These are phyloP conservation scores for Begonia loranthoides DNA, from an alignment of 306 rosid genomes.

Conservation along the genomic window DNA sequence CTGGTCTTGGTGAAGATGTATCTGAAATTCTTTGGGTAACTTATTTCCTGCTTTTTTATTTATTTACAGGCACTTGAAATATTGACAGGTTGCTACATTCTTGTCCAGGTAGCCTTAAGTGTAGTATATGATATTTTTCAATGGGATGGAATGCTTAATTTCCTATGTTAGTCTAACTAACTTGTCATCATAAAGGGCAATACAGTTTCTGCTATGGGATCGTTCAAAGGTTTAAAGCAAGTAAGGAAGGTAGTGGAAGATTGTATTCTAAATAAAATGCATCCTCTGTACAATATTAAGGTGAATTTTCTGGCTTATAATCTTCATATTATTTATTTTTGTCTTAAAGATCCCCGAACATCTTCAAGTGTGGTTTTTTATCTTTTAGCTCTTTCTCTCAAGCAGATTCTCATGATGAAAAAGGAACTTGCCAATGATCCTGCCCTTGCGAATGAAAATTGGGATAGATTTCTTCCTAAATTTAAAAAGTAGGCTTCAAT, in stretches of 20 bases:
- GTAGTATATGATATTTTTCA: neutral
- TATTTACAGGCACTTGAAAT: slow-evolving; percentile 50
- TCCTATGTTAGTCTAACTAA: neutral
- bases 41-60: slow-evolving; percentile 5
- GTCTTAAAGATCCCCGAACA: neutral
- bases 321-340: neutral
- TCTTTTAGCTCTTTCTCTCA: slow-evolving; percentile 2
- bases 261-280: slow-evolving; percentile 78
- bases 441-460: slow-evolving; percentile 64
- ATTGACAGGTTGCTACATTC: slow-evolving; percentile 73
- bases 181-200: slow-evolving; percentile 38
- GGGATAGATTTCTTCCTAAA: slow-evolving; percentile 96
- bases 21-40: neutral
- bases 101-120: slow-evolving; percentile 51
- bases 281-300: slow-evolving; percentile 87
- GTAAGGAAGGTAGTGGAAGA: slow-evolving; percentile 80
- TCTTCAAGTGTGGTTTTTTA: neutral
- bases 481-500: slow-evolving; percentile 54
- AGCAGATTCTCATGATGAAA: slow-evolving; percentile 75
- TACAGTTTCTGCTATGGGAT: slow-evolving; percentile 82
- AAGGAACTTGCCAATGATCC: slow-evolving; percentile 95
- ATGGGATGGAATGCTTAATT: slow-evolving; percentile 3
- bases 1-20: neutral
- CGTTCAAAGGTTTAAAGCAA: slow-evolving; percentile 79
- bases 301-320: slow-evolving; percentile 17